These are phyloP conservation scores for Nothophoma quercina DNA, from an alignment of 2,329 filamentous ascomycete genomes.

Conservation along the genomic window DNA sequence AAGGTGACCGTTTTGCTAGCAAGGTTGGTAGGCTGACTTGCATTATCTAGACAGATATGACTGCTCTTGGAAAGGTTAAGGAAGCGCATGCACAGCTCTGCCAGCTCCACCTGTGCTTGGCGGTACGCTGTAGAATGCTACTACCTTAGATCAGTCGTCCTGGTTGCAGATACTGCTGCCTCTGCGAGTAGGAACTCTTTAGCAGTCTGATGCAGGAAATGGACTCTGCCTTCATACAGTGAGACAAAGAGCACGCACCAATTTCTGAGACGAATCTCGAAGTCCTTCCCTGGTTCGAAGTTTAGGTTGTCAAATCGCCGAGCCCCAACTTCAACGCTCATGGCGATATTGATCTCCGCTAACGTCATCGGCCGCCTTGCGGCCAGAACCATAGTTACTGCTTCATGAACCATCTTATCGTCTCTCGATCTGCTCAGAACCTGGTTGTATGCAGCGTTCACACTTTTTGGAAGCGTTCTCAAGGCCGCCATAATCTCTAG, in stretches of 20 bases:
- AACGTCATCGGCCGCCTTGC: conserved; percentile 21
- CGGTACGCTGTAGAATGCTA: conserved; percentile 16
- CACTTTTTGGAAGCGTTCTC: conserved; percentile 15
- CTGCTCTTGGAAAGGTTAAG: conserved; percentile 16
- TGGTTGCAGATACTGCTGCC: conserved; percentile 3
- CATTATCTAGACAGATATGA: background rate
- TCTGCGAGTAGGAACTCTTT: conserved; percentile 22
- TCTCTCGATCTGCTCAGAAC: conserved; percentile 25
- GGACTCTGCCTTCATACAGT: conserved; percentile 17
- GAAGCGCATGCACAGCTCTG: conserved; percentile 19
- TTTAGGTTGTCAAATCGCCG: conserved; percentile 16
- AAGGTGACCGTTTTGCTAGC: conserved; percentile 5
- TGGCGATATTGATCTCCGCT: conserved; percentile 21
- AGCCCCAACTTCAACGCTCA: conserved; percentile 11
- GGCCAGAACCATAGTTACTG: conserved; percentile 19
- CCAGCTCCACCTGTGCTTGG: conserved; percentile 18
- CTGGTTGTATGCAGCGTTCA: conserved; percentile 24
- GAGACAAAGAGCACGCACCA: conserved; percentile 24
- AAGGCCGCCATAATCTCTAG: conserved; percentile 15
- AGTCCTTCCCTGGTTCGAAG: conserved; percentile 17
- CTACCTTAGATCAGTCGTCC: conserved; percentile 8
- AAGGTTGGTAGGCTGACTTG: too few relatives aligned
- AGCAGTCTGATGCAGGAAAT: conserved; percentile 25
- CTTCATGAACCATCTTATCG: conserved; percentile 13
- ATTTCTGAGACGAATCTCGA: conserved; percentile 19